Base-by-base conservation (phyloP, 257 asterid genomes). In the Nicotiana undulata region DNA sequence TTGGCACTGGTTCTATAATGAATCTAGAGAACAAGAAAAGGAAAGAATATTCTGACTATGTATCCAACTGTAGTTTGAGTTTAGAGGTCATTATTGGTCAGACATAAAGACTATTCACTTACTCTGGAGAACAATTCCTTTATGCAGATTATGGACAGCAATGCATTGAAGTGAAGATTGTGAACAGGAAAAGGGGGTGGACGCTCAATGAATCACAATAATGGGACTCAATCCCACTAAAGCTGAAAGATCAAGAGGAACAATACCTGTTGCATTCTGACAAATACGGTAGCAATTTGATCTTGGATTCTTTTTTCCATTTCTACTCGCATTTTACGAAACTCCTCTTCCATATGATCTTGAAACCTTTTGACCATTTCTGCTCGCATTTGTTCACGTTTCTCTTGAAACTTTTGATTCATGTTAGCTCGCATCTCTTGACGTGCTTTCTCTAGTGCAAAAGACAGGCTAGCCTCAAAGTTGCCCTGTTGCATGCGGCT, bases 231-330 rank as follows among this genome's bases (percentile, higher is more conserved):
- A 46, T 20, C 37, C 59, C 37, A 44, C 59, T 44, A 6, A 44
- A 44, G 20, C 31, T 37, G 44, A 70, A 68, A 44, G 59, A 70
- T 70, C 37, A 44, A 29, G 37, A 44, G 59, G 77, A 70, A 70
- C 59, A 70, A 70, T 70, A 70, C 77, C 77, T 70, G 77, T 70
- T 70, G 77, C 77, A 70, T 70, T 44, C 37, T 17, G 31, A 70
- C 77, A 56, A 70, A 40, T 70, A 70, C 12, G 22, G 29, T 20
- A 70, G 58, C 76, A 29, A 70, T 44, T 11, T 70, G 77, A 70
- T 70, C 77, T 44, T 70, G 77, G 77, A 70, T 20, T 58, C 77
- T 70, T 70, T 70, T 44, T 20, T 37, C 77, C 13, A 70, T 70
- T 44, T 70, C 77, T 44, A 70, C 22, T 70, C 59, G 59, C 77